Base-by-base conservation (phyloP, 2,329 filamentous ascomycete genomes). In the Diplodia scrobiculata region DNA sequence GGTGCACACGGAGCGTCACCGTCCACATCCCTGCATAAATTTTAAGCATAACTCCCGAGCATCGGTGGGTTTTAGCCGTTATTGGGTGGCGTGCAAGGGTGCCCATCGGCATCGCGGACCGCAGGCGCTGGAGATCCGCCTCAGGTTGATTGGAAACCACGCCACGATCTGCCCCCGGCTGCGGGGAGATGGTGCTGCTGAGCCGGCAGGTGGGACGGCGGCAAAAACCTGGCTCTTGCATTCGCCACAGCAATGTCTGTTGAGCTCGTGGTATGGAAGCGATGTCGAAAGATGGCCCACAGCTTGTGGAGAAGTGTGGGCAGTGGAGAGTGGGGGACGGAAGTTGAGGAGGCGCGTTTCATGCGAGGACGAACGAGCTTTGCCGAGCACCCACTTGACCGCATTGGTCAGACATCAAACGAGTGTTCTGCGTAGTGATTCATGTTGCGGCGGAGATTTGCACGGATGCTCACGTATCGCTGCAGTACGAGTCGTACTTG, bases 61-160 rank as follows among this genome's bases (percentile, higher is more conserved):
- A 62, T 62, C 19, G n/a, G 27, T 10, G 21, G 3, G 25, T 5
- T 62, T 62, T 48, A 45, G 38, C 58, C 38, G 53, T 25, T 21
- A 52, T 29, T 21, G 25, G 38, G 21, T 7, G 25, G 55, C 14
- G 38, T 19, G 38, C 38, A 32, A 5, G 55, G 25, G 32, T 21
- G n/a, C 17, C 10, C 19, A n/a, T 25, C 58, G 58, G 58, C 27
- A 17, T 62, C 19, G 58, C 58, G 58, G 58, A 25, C 58, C 58
- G 58, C 13, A 62, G 58, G 58, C 27, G 58, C 58, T 62, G 58
- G 45, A 50, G 58, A 62, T 62, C 41, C 58, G 58, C 58, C 41
- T 62, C 58, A 45, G 58, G 58, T 62, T 62, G 58, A 62, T 62
- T 62, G 32, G 50, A 47, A 62, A 34, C 25, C 27, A 62, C 58